Conservation (phyloP, 345 rosid species). For the Linum tenue region DNA sequence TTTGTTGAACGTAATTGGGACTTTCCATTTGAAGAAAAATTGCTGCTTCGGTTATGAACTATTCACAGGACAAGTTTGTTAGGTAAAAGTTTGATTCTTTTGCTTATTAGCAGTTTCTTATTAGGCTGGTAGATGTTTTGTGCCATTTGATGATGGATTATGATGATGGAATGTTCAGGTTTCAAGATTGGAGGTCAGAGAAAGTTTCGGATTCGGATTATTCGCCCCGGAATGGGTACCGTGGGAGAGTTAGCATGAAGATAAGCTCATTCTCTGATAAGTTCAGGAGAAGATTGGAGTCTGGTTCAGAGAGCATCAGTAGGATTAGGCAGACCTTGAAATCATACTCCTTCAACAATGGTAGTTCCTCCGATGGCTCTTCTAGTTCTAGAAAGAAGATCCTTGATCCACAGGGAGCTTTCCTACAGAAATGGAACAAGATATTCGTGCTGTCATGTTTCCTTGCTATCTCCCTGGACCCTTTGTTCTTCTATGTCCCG, state of each 20-base stretch:
- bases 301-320: constrained; percentile 50
- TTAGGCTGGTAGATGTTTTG: not conserved
- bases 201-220: constrained; percentile 37
- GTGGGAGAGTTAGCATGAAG: constrained; percentile 36
- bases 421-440: constrained; percentile 60
- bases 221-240: constrained; percentile 25
- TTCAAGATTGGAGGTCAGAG: constrained; percentile 62
- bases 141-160: not conserved
- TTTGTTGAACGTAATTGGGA: not conserved
- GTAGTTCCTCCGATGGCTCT: constrained; percentile 31
- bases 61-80: constrained; percentile 50
- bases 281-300: constrained; percentile 48
- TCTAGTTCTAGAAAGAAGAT: constrained; percentile 36
- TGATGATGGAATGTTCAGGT: constrained; percentile 37
- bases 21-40: too few relatives aligned
- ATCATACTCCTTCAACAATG: constrained; percentile 43
- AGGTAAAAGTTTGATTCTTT: constrained; percentile 30
- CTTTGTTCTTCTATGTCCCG: constrained; percentile 67
- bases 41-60: constrained; percentile 29
- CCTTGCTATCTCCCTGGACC: constrained; percentile 58
- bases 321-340: constrained; percentile 40
- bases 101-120: not conserved
- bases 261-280: constrained; percentile 50
- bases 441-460: constrained; percentile 46
- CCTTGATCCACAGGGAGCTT: constrained; percentile 86